Base-by-base conservation (phyloP, 179 eudicot genomes). In the Dionaea muscipula region DNA sequence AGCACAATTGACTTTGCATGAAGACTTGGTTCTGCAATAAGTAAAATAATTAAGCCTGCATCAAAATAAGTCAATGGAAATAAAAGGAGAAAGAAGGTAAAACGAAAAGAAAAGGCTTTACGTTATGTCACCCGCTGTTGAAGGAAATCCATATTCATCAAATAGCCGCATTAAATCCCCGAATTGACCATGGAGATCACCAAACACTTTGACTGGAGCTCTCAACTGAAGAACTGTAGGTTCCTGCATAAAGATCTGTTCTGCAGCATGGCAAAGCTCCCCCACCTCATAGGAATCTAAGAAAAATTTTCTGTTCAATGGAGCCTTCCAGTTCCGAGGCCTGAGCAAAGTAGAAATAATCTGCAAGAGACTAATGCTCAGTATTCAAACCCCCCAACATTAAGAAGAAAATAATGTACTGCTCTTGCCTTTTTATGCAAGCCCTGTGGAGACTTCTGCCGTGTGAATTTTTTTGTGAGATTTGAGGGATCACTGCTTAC, bases 201-300 rank as follows among this genome's bases (percentile, higher is more conserved):
- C 97, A 59, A 89, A 90, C 51, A 90, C 94, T 78, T 90, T 90
- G 60, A 86, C 72, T 50, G 95, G 97, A 61, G 97, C 97, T 75
- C 77, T 83, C 62, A 90, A 51, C 70, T 90, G 94, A 68, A 90
- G 97, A 74, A 86, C 95, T 26, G 93, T 83, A 8, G 82, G 76
- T 75, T 89, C 95, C 18, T 89, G 73, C 95, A 81, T 79, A 72
- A 89, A 89, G 25, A 89, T 71, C 74, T 83, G 95, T 67, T 91
- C 98, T 35, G 91, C 95, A 64, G 98, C 93, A 77, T 82, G 84
- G 68, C 98, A 91, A 72, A 91, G 94, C 75, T 91, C 98, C 47
- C 91, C 95, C 24, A 91, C 86, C 78, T 91, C 98, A 66, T 87
- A 91, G 25, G 91, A 77, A 69, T 91, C 95, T 65, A 91, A 76